Evolutionary conservation across 345 rosid genomes (phyloP).

Genomic region (Zanthoxylum bungeanum): DNA sequence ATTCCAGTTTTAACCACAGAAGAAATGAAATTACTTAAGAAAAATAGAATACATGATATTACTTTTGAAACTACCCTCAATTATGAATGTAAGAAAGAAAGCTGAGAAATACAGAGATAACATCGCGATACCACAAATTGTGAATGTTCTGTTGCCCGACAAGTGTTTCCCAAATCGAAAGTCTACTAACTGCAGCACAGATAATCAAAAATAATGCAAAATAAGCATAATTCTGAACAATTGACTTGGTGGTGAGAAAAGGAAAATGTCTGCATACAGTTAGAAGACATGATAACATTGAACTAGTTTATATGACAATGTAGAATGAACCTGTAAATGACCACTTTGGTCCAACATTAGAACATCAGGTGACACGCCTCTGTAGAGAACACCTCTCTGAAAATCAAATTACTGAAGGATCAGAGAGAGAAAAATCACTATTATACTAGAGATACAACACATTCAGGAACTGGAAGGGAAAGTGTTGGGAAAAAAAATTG

Average conservation of each 20-base stretch:
- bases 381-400: conserved; percentile 73
- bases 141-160: conserved; percentile 67
- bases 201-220: background rate
- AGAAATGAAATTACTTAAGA: too few relatives aligned
- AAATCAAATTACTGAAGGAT: conserved; percentile 26
- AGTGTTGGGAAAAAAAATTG: conserved; percentile 6
- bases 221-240: background rate
- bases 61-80: too few relatives aligned
- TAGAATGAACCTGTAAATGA: conserved; percentile 59
- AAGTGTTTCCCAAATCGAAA: too few relatives aligned
- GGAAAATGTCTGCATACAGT: background rate
- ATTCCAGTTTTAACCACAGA: too few relatives aligned
- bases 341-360: too few relatives aligned
- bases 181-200: conserved; percentile 62
- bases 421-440: conserved; percentile 1
- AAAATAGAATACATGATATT: too few relatives aligned
- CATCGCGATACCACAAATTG: conserved; percentile 89
- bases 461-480: background rate
- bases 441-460: background rate
- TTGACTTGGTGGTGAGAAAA: background rate
- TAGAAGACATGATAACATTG: background rate
- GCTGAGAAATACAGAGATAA: too few relatives aligned
- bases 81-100: too few relatives aligned
- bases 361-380: too few relatives aligned
- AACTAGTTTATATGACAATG: background rate